Evolutionary conservation across 345 rosid genomes (phyloP), one percentile per base, ranked within the genome.

Genomic region (Sisymbrium altissimum): DNA sequence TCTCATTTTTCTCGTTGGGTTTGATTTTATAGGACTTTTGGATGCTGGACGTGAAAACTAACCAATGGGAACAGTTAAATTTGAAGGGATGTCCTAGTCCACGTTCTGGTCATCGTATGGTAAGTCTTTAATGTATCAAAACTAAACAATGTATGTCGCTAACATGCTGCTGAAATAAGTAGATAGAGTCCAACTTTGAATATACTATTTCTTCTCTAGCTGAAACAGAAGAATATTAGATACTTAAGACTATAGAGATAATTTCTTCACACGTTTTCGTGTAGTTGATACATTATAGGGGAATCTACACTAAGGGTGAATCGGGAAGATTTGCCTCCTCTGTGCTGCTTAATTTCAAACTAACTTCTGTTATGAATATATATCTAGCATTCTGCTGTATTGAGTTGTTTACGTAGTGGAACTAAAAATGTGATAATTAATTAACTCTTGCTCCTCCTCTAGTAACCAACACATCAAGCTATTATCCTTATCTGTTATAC

Each of bases 71-170:
- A 61, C 97, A 89, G 58, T 78, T 94, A 60, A 94, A 89, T 82
- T 79, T 83, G 77, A 94, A 91, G 78, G 98, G 97, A 23, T 85
- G 90, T 80, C 96, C 98, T 17, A 88, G 88, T 68, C 89, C 98
- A 44, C 90, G 96, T 30, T 94, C 96, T 38, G 98, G 98, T 82
- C 98, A 94, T 81, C 92, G 98, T 65, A 91, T 94, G 98, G 98
- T 91, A 79, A 56, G 82, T 80, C 38, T 25, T 32, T 13, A n/a
- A 64, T 33, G 17, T 10, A 27, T 74, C 43, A 25, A 23, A 48
- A 27, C 29, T 48, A 38, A 46, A 39, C 35, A 17, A 13, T 66
- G 9, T 35, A 7, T 35, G 15, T 71, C 7, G 7, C 40, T 71
- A 17, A 29, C 21, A 50, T 39, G 2, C 32, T 40, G 25, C 17